Evolutionary conservation across 208 protist genomes (phyloP), one percentile per base, ranked within the genome.

Genomic region (Angomonas deanei): DNA sequence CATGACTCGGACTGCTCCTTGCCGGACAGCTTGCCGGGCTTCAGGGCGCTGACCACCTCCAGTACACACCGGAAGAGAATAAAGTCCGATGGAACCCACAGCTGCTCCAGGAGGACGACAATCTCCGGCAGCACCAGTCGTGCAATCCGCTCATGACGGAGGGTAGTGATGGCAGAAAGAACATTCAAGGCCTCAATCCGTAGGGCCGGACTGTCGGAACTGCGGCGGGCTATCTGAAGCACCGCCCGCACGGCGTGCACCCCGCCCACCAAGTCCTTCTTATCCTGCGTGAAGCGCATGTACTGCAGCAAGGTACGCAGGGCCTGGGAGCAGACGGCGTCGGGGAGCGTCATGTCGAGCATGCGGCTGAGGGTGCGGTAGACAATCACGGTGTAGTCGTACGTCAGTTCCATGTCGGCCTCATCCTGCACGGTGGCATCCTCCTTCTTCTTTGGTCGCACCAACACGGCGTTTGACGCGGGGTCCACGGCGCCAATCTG

Each of bases 1-100:
- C 90, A 96, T 27, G 80, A 81, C 64, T 96, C 86, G 3, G 78
- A 83, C 64, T 96, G 90, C 76, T 96, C 90, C 66, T 96, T 93
- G 27, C 69, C 84, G 11, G 90, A 93, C 11, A 96, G 73, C 74
- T 91, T 94, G 24, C 90, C 90, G 11, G 90, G 90, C 75, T 91
- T 92, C 38, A 96, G 71, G 48, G 90, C 85, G 47, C 82, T 86
- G 30, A 96, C 90, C 50, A 93, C 82, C 60, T 93, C 85, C 23
- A 96, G 71, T 10, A 93, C 81, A 23, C 70, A 87, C 34, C 86
- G 83, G 64, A 96, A 96, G 27, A 93, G 78, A 27, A 73, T 64
- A 55, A 84, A 75, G 68, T 96, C 90, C n/a, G 76, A 65, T 21
- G 87, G 78, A 30, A 71, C 80, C 87, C 90, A 96, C 17, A 96